Conservation (phyloP, 176 grass and related monocot genomes). For the Oropetium thomaeum region DNA sequence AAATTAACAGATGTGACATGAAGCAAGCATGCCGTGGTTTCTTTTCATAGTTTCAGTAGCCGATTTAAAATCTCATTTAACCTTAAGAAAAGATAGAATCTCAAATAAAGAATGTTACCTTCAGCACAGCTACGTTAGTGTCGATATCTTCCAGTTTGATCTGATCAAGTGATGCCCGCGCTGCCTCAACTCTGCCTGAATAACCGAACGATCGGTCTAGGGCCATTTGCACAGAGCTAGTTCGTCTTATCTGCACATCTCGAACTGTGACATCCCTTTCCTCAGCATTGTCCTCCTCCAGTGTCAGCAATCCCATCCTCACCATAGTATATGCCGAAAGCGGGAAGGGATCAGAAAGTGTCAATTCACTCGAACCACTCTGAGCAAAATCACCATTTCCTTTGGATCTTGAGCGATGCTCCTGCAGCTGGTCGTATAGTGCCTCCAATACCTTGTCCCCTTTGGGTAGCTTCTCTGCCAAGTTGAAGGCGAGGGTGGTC, state of each 20-base stretch:
- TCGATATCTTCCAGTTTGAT: conserved; percentile 83
- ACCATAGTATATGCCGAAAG: conserved; percentile 56
- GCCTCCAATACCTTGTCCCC: conserved; percentile 91
- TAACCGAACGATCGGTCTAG: conserved; percentile 69
- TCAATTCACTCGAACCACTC: conserved; percentile 34
- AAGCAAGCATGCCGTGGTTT: background rate
- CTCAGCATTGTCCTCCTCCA: conserved; percentile 46
- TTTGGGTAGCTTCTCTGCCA: conserved; percentile 91
- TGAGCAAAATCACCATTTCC: conserved; percentile 21
- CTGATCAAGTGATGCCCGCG: conserved; percentile 70
- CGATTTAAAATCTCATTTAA: background rate
- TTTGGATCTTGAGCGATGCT: conserved; percentile 35
- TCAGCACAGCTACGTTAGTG: conserved; percentile 81
- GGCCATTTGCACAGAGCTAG: conserved; percentile 64
- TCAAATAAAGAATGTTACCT: conserved; percentile 28
- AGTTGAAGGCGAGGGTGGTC: conserved; percentile 79
- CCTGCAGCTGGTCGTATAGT: conserved; percentile 56
- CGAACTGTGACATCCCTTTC: conserved; percentile 37
- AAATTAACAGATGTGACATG: background rate
- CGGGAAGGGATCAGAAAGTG: conserved; percentile 48
- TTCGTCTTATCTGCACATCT: conserved; percentile 57
- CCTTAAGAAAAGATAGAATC: background rate
- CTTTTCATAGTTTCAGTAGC: background rate
- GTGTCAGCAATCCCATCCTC: conserved; percentile 58
- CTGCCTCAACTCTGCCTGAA: conserved; percentile 61